Percentiles rank a stretch among this genome's conserved stretches.
phyloP scores from a whole-genome alignment of 768 basidiomycete genomes.

The Boletus sp. region DNA sequence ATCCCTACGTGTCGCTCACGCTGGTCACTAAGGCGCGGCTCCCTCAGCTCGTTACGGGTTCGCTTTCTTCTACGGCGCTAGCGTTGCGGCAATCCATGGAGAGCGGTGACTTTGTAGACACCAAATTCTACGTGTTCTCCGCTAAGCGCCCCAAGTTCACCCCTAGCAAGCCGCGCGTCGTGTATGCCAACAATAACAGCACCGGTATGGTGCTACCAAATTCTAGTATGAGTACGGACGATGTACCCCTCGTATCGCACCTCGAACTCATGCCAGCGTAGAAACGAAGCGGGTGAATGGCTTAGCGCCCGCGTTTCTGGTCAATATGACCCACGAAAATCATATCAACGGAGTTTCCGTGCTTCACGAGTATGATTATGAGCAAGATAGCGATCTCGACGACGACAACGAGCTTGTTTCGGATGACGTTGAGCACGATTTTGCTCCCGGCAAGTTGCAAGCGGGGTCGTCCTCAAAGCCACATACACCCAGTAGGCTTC shows the following conservation, averaged over 20 bases:
- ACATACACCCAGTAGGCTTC: conserved; percentile 7
- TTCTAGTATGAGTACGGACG: conserved; percentile 7
- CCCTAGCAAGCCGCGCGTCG: conserved; percentile 21
- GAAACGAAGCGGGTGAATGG: conserved; percentile 5
- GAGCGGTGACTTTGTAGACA: conserved; percentile 27
- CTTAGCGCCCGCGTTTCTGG: conserved; percentile 13
- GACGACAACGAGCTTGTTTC: conserved; percentile 14
- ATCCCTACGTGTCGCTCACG: conserved; percentile 25
- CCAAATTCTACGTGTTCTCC: conserved; percentile 31
- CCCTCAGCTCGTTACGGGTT: conserved; percentile 5
- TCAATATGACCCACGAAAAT: conserved; percentile 22
- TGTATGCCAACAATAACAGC: conserved; percentile 26
- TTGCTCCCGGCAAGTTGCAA: background rate
- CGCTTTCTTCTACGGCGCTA: conserved; percentile 14
- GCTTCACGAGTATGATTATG: conserved; percentile 28
- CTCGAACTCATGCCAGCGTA: conserved; percentile 1
- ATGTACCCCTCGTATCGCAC: background rate
- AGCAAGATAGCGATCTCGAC: conserved; percentile 32
- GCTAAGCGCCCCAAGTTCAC: conserved; percentile 5
- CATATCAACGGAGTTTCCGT: conserved; percentile 19
- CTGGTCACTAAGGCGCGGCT: conserved; percentile 17
- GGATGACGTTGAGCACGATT: background rate
- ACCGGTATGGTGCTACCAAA: conserved; percentile 17
- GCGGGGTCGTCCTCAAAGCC: conserved; percentile 1
- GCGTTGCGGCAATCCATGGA: conserved; percentile 26